Conservation (phyloP, 1,284 basidiomycete species). For the Cerioporus squamosus region DNA sequence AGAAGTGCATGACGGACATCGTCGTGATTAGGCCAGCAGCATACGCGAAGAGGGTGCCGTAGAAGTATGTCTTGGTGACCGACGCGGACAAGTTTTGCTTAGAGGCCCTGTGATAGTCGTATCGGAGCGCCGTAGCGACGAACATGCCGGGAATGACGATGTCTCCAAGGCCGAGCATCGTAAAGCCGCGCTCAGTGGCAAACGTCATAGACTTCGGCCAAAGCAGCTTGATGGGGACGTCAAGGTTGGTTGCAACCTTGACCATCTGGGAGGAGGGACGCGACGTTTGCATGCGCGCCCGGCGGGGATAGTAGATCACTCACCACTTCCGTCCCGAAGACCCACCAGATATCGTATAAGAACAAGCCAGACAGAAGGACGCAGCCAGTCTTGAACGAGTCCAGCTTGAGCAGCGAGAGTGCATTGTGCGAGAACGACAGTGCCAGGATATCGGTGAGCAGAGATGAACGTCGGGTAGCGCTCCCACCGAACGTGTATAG, state of each 20-base stretch:
- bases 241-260: constrained; percentile 89
- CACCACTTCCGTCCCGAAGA: constrained; percentile 82
- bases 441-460: constrained; percentile 83
- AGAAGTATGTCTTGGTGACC: constrained; percentile 84
- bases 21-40: constrained; percentile 79
- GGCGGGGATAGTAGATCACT: constrained; percentile 32
- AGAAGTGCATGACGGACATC: constrained; percentile 88
- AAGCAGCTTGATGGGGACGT: constrained; percentile 93
- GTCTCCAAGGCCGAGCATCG: constrained; percentile 94
- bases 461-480: constrained; percentile 60
- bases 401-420: constrained; percentile 82
- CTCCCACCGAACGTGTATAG: constrained; percentile 61
- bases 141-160: constrained; percentile 92
- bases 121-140: constrained; percentile 87
- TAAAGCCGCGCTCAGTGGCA: constrained; percentile 66
- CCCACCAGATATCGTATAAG: constrained; percentile 91
- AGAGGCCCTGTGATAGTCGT: constrained; percentile 68
- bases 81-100: constrained; percentile 18
- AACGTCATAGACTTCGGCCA: constrained; percentile 80
- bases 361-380: constrained; percentile 84
- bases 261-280: constrained; percentile 67
- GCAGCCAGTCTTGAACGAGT: constrained; percentile 89
- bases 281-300: neutral
- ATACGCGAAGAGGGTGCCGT: constrained; percentile 75
- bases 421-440: constrained; percentile 87